Base-by-base conservation (phyloP, 495 filamentous ascomycete genomes). In the Penicillium pulvis region DNA sequence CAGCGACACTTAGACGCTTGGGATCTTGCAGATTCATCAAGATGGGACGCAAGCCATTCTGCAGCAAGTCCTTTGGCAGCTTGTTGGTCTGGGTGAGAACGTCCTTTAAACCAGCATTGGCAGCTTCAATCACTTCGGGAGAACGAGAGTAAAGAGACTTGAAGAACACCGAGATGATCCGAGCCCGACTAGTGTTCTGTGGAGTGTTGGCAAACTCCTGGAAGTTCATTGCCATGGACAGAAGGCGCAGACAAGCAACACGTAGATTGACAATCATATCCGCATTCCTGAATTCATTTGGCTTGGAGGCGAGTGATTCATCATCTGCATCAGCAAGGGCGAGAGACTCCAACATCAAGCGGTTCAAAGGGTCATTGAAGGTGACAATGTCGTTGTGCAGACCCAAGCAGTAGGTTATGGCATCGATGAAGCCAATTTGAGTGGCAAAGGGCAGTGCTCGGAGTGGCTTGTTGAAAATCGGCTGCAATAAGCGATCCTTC, bases 341-440 rank as follows among this genome's bases (percentile, higher is more conserved):
- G 28, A 98, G 78, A 12, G 93, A 91, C 71, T 99, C 95, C 80
- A 93, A 86, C 61, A 99, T 82, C 44, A 99, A 77, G 4, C 95
- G 84, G 62, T 91, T 95, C 23, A 97, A 83, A 56, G 90, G 83
- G 45, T 97, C 93, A 64, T 96, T 93, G 69, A 97, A 96, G 14
- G 87, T 82, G 20, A 98, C 82, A 52, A 97, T 91, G 53, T 92
- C 88, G 44, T 88, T 85, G 62, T 93, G 90, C 28, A 98, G 78
- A 26, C 87, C 85, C 73, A 99, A 81, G 71, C 91, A 95, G 71
- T 92, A 98, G 0, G 90, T 94, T 62, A 99, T 92, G 6, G 93
- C 95, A 71, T 98, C 94, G 62, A 99, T 96, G 69, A 93, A 98
- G 10, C 94, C 95, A 66, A 99, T 98, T 71, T 99, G 95, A 2